These are phyloP conservation scores for Metschnikowia aberdeeniae DNA, from an alignment of 805 yeast genomes.

Conservation along the genomic window DNA sequence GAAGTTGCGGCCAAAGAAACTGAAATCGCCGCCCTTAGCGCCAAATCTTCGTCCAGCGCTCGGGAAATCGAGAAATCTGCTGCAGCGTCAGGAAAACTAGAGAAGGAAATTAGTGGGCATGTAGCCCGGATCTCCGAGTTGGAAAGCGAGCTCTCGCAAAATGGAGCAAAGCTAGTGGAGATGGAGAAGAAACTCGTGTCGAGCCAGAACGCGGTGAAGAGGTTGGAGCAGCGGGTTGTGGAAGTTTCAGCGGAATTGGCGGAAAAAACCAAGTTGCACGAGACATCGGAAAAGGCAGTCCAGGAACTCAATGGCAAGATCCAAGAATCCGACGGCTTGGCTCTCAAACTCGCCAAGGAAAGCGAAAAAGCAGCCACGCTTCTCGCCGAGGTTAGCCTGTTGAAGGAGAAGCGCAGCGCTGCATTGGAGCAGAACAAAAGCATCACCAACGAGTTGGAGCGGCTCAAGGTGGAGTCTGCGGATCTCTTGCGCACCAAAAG, in stretches of 20 bases:
- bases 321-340: neutral
- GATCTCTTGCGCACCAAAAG: slow-evolving; percentile 19
- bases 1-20: slow-evolving; percentile 1
- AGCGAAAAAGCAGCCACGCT: neutral
- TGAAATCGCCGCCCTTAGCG: neutral
- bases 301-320: neutral
- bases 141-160: neutral
- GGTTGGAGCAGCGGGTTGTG: neutral
- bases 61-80: neutral
- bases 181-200: neutral
- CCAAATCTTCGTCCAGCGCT: neutral
- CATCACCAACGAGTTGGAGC: slow-evolving; percentile 9
- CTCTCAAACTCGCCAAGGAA: neutral
- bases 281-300: slow-evolving; percentile 1
- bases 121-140: neutral
- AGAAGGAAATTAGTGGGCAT: neutral
- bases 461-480: slow-evolving; percentile 24
- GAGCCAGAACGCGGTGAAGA: neutral
- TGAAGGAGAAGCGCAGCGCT: slow-evolving; percentile 6
- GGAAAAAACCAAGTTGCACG: slow-evolving; percentile 1
- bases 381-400: slow-evolving; percentile 1
- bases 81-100: neutral
- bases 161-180: neutral
- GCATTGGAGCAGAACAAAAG: slow-evolving; percentile 8
- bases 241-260: neutral